Conservation (phyloP, 2,329 filamentous ascomycete genomes). For the Calonectria crousiana region DNA sequence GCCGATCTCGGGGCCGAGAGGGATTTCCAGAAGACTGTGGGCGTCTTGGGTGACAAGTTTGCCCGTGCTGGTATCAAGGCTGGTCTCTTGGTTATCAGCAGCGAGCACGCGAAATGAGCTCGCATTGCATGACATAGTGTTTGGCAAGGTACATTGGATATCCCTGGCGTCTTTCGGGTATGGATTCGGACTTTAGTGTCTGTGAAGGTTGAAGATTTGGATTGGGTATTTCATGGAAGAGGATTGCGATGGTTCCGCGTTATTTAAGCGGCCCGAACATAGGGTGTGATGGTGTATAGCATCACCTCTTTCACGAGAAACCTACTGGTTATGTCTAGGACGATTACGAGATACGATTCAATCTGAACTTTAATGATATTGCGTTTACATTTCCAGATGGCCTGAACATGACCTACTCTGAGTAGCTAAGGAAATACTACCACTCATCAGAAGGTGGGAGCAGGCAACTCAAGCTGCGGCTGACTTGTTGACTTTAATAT, state of each 20-base stretch:
- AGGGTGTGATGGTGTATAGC: background rate
- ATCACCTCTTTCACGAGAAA: background rate
- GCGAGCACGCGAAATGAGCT: conserved; percentile 24
- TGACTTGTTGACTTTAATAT: background rate
- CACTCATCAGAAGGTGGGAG: too few species aligned
- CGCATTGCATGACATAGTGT: background rate
- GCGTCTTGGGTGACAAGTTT: conserved; percentile 42
- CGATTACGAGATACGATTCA: conserved; percentile 15
- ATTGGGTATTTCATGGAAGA: background rate
- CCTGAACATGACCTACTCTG: too few species aligned
- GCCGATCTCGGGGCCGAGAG: conserved; percentile 42
- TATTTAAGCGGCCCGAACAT: background rate
- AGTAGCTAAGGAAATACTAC: background rate
- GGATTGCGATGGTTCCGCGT: background rate
- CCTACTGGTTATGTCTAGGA: background rate
- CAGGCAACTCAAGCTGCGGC: background rate
- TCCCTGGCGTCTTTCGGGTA: background rate
- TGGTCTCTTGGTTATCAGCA: conserved; percentile 45
- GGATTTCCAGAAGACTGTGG: conserved; percentile 42
- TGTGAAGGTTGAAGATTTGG: background rate
- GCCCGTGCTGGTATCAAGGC: conserved; percentile 44
- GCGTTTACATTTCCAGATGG: background rate
- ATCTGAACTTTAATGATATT: background rate
- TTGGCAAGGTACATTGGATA: background rate
- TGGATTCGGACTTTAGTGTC: background rate